phyloP scores from a whole-genome alignment of 306 rosid genomes.

The Hippophae gyantsensis region DNA sequence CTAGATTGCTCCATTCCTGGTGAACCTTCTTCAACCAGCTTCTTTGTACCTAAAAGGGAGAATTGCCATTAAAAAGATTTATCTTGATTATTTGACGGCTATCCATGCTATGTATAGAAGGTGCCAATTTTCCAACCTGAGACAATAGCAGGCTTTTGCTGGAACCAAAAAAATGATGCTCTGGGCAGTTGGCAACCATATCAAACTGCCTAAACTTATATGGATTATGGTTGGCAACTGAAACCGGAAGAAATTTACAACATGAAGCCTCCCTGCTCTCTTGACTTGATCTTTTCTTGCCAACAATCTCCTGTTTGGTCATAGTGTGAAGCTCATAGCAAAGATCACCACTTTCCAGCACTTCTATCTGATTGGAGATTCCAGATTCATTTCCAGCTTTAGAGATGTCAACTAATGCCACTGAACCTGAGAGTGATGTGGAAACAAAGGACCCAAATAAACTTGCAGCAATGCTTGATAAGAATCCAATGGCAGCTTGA shows the following conservation, averaged over 20 bases:
- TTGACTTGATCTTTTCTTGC: constrained; percentile 21
- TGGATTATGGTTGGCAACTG: constrained; percentile 23
- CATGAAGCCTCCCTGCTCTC: constrained; percentile 23
- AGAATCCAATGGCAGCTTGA: constrained; percentile 59
- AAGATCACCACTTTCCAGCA: constrained; percentile 29
- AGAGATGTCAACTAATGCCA: constrained; percentile 32
- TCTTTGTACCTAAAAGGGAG: constrained; percentile 44
- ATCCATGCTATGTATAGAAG: not conserved
- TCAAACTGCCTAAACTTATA: constrained; percentile 59
- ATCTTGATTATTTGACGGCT: constrained; percentile 7
- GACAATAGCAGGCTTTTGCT: constrained; percentile 41
- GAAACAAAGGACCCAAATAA: constrained; percentile 51
- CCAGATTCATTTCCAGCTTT: constrained; percentile 40
- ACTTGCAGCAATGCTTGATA: constrained; percentile 47
- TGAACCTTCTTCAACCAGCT: constrained; percentile 86
- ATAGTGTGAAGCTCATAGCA: constrained; percentile 26
- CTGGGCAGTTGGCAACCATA: constrained; percentile 52
- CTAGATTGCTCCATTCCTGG: constrained; percentile 81
- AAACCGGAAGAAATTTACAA: constrained; percentile 21
- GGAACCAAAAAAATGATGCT: constrained; percentile 60
- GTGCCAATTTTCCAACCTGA: constrained; percentile 50
- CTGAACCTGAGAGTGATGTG: constrained; percentile 33
- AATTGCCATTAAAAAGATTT: constrained; percentile 4
- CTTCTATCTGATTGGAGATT: constrained; percentile 30
- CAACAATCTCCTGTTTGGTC: constrained; percentile 24